Conservation (phyloP, 257 asterid genomes). For the Lycium barbarum region DNA sequence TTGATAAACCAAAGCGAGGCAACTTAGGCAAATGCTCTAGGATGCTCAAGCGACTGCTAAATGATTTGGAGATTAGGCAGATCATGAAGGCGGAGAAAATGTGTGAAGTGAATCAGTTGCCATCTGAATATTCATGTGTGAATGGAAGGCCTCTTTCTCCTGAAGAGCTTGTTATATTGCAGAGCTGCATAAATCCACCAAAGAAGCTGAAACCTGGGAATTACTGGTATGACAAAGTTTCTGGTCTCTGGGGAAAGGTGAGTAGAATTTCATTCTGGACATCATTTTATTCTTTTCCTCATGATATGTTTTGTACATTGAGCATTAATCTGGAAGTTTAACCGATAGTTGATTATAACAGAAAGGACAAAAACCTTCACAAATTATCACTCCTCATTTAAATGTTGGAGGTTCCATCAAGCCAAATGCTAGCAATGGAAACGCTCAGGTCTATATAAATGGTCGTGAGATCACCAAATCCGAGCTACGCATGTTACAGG, state of each 20-base stretch:
- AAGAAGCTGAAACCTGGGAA: slow-evolving; percentile 59
- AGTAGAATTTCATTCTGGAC: background rate
- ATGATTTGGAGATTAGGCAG: slow-evolving; percentile 80
- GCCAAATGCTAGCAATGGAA: slow-evolving; percentile 89
- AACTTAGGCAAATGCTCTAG: slow-evolving; percentile 93
- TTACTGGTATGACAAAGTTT: slow-evolving; percentile 66
- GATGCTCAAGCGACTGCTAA: slow-evolving; percentile 89
- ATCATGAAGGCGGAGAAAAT: slow-evolving; percentile 51
- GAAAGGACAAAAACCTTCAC: slow-evolving; percentile 96
- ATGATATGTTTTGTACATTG: slow-evolving; percentile 13
- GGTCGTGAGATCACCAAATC: slow-evolving; percentile 94
- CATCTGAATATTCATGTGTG: slow-evolving; percentile 50
- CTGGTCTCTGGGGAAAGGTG: slow-evolving; percentile 81
- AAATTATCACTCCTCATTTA: slow-evolving; percentile 88
- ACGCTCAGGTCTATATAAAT: slow-evolving; percentile 82
- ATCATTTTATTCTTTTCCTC: background rate
- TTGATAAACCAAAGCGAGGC: slow-evolving; percentile 79
- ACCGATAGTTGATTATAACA: slow-evolving; percentile 48
- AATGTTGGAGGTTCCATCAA: slow-evolving; percentile 86
- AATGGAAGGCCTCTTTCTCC: slow-evolving; percentile 57
- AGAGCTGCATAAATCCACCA: slow-evolving; percentile 54
- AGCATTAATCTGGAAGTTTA: slow-evolving; percentile 26
- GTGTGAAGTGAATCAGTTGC: slow-evolving; percentile 47
- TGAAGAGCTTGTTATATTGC: slow-evolving; percentile 50
- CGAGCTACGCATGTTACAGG: slow-evolving; percentile 80